Base-by-base conservation (phyloP, 106 monocot genomes). In the Dioscorea alata region DNA sequence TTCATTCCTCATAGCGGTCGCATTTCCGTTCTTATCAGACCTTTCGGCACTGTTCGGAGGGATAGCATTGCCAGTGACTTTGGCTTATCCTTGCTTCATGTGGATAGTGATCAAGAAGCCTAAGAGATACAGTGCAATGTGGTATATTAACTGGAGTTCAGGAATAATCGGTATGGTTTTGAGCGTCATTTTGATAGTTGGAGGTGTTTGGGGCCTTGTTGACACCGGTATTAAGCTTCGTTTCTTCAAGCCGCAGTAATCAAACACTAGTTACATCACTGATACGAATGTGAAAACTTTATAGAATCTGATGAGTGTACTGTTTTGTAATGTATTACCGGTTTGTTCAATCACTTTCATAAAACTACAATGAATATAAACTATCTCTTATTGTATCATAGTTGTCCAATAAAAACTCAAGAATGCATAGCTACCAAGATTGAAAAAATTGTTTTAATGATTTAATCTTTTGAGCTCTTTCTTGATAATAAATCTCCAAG, bases 1-100 rank as follows among this genome's bases (percentile, higher is more conserved):
- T 2, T 14, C 75, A 19, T 83, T 89, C 69, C 63, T 97, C 49
- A 56, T 92, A 28, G 79, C 78, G 8, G 82, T 84, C 19, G 86
- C 96, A 8, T 79, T 97, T 53, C 96, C 96, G 0, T 96, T 97
- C 76, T 71, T 97, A 16, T 68, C 92, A 17, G 76, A 86, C 24
- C 57, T 97, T 42, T 82, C 84, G 0, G 88, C 76, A 15, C 84
- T 97, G 19, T 25, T 92, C 7, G 96, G 96, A 16, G 96, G 78
- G 31, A 63, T 92, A 6, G 77, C 96, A 9, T 58, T 97, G 71
- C 96, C 96, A 16, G 76, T 96, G 33, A 86, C 96, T 8, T 59
- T 92, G 48, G 91, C 82, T 4, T 89, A 83, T 28, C 96, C 96
- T 0, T 92, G 91, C 73, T 89, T 92, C 76, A 89, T 97, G 86